phyloP scores from a whole-genome alignment of 2,329 filamentous ascomycete species.

The Ophiostoma sp. region DNA sequence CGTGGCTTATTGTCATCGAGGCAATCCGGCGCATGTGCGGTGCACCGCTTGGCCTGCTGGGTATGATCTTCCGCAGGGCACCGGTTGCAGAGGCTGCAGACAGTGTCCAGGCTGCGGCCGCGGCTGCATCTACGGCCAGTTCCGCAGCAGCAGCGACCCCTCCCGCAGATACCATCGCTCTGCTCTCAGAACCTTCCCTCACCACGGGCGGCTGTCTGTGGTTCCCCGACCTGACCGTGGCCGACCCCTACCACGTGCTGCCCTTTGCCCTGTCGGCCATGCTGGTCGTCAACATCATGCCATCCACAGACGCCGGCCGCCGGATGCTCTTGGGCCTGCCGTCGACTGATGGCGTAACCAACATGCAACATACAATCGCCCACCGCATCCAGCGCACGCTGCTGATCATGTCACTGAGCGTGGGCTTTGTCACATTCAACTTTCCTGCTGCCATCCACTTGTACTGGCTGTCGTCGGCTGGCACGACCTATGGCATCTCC shows the following conservation, averaged over 20 bases:
- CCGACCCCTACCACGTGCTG: slow-evolving; percentile 48
- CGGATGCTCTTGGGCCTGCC: slow-evolving; percentile 30
- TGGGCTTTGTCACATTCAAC: slow-evolving; percentile 38
- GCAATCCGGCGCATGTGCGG: slow-evolving; percentile 46
- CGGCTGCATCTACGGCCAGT: neutral
- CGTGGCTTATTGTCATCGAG: slow-evolving; percentile 50
- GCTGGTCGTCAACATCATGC: slow-evolving; percentile 36
- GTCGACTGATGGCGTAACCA: neutral
- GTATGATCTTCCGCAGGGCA: slow-evolving; percentile 31
- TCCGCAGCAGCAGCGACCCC: neutral
- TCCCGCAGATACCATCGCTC: neutral
- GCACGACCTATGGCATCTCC: slow-evolving; percentile 28
- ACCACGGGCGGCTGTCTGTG: slow-evolving; percentile 49
- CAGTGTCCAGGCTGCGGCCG: slow-evolving; percentile 12
- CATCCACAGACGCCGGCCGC: slow-evolving; percentile 29
- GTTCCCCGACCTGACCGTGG: slow-evolving; percentile 50
- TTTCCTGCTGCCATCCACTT: slow-evolving; percentile 42
- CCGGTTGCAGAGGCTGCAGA: slow-evolving; percentile 12
- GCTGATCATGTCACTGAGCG: slow-evolving; percentile 31
- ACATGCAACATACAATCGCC: neutral
- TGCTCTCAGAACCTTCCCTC: slow-evolving; percentile 35
- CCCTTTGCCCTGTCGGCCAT: slow-evolving; percentile 40
- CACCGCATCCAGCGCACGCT: slow-evolving; percentile 30
- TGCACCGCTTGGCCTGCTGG: slow-evolving; percentile 37
- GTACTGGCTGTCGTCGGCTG: slow-evolving; percentile 40